A percentile compares a stretch with the other conserved stretches of the same genome.
Evolutionary conservation across 805 yeast genomes (phyloP).

Genomic region (Yamadazyma nakazawae): DNA sequence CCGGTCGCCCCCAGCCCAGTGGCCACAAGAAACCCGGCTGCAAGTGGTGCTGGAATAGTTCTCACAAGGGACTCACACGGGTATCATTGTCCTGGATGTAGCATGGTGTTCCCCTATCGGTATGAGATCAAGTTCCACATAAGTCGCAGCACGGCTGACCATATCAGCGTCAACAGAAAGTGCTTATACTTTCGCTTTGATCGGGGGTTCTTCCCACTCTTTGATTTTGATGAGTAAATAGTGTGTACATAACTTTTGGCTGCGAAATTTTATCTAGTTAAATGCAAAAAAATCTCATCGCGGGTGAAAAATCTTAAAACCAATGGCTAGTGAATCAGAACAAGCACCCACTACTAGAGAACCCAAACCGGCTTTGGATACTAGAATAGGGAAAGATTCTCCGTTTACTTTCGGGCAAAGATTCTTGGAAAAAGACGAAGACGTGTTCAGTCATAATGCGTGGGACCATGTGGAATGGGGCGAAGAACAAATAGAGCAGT

Average conservation of each 20-base stretch:
- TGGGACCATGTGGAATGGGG: slow-evolving; percentile 99
- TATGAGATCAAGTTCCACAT: slow-evolving; percentile 5
- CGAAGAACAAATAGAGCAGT: slow-evolving; percentile 75
- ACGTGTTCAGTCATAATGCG: slow-evolving; percentile 91
- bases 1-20: background rate
- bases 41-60: background rate
- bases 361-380: slow-evolving; percentile 11
- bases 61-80: background rate
- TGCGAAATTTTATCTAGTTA: background rate
- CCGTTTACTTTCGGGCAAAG: slow-evolving; percentile 95
- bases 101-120: background rate
- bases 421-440: slow-evolving; percentile 62
- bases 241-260: background rate
- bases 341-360: slow-evolving; percentile 2
- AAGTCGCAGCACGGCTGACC: background rate
- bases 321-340: background rate
- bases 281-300: slow-evolving; percentile 4
- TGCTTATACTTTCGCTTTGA: background rate
- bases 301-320: slow-evolving; percentile 1
- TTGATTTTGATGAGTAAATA: slow-evolving; percentile 4
- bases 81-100: slow-evolving; percentile 4
- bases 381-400: slow-evolving; percentile 75
- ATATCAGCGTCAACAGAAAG: background rate
- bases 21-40: background rate
- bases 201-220: slow-evolving; percentile 2